A percentile compares a stretch with the other conserved stretches of the same genome.
Evolutionary conservation across 1,284 basidiomycete genomes (phyloP).

Genomic region (Fomitopsis palustris): DNA sequence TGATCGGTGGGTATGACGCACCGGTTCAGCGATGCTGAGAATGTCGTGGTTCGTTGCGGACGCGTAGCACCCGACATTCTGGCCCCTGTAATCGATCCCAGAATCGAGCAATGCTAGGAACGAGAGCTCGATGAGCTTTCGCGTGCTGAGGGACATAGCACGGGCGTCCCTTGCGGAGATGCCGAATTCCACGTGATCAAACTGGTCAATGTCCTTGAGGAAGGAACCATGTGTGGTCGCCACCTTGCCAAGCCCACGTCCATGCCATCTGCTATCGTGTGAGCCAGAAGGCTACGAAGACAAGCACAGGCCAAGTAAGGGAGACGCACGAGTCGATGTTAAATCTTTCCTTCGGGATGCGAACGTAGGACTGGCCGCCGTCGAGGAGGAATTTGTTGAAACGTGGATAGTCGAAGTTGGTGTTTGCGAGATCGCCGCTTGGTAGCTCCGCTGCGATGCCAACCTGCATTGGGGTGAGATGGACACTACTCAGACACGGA

Average conservation of each 20-base stretch:
- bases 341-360: constrained; percentile 31
- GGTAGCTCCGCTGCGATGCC: constrained; percentile 38
- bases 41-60: constrained; percentile 22
- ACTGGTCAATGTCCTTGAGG: constrained; percentile 33
- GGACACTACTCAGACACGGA: too few species aligned
- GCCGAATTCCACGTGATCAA: constrained; percentile 40
- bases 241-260: constrained; percentile 26
- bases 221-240: constrained; percentile 32
- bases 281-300: not conserved
- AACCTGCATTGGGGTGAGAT: too few species aligned
- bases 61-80: constrained; percentile 36
- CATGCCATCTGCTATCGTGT: too few species aligned
- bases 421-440: constrained; percentile 20
- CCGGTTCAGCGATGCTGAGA: not conserved
- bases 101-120: constrained; percentile 39
- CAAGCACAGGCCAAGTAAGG: too few species aligned
- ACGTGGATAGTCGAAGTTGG: constrained; percentile 31
- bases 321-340: constrained; percentile 32
- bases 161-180: constrained; percentile 35
- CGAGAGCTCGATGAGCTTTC: constrained; percentile 35
- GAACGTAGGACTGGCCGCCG: constrained; percentile 31
- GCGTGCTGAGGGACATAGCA: constrained; percentile 31
- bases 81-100: constrained; percentile 37
- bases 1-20: not conserved
- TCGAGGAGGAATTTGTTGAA: constrained; percentile 36